A percentile compares a stretch with the other conserved stretches of the same genome.
Evolutionary conservation across 495 filamentous ascomycete species (phyloP).

Genomic region (Bacidia rubella): DNA sequence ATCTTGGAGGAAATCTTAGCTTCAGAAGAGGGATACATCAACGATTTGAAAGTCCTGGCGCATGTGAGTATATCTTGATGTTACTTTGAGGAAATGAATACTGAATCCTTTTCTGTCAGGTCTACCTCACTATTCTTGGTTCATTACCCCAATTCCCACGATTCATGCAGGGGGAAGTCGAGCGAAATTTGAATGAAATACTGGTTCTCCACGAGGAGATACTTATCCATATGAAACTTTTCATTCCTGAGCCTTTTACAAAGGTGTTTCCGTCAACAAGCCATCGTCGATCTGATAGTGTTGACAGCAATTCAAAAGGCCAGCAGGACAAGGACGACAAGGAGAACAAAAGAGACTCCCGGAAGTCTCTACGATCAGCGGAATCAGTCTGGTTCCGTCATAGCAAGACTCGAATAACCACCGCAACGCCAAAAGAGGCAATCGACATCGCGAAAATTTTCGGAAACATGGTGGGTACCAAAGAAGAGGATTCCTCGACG

Average conservation of each 20-base stretch:
- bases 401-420: conserved; percentile 3
- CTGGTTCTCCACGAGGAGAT: conserved; percentile 33
- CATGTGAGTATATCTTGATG: conserved; percentile 44
- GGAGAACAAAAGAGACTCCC: not conserved
- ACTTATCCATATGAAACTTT: conserved; percentile 22
- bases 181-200: conserved; percentile 31
- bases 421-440: conserved; percentile 56
- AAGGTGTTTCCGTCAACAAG: conserved; percentile 17
- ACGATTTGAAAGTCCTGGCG: conserved; percentile 69
- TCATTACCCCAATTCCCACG: conserved; percentile 38
- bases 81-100: not conserved
- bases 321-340: not conserved
- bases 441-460: conserved; percentile 68
- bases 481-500: not conserved
- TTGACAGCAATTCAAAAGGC: conserved; percentile 1
- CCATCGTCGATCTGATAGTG: conserved; percentile 11
- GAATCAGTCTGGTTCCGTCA: conserved; percentile 7
- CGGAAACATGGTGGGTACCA: conserved; percentile 47
- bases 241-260: conserved; percentile 23
- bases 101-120: conserved; percentile 31
- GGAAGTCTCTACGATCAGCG: not conserved
- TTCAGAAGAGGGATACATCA: conserved; percentile 81
- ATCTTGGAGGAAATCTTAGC: conserved; percentile 71
- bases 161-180: conserved; percentile 25
- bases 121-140: conserved; percentile 52